phyloP scores from a whole-genome alignment of 441 rosid genomes.

The Gossypium davidsonii region DNA sequence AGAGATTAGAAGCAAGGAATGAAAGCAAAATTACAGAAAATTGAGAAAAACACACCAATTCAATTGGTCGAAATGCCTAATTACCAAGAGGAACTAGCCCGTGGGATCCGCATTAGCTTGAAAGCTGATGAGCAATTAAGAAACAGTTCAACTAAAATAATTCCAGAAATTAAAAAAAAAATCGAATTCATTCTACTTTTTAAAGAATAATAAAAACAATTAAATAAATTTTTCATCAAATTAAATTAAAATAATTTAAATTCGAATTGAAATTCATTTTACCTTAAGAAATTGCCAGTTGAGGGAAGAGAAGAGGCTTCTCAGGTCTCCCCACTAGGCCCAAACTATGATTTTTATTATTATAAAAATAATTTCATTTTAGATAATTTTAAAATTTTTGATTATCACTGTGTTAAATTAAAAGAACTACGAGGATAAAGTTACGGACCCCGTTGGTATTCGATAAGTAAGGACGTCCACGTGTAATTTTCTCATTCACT shows the following conservation, averaged over 20 bases:
- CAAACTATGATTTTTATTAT: not conserved
- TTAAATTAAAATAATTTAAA: not conserved
- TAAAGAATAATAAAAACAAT: not conserved
- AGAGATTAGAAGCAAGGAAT: not conserved
- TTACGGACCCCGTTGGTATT: not conserved
- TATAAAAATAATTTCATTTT: not conserved
- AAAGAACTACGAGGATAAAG: not conserved
- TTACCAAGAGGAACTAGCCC: constrained; percentile 11
- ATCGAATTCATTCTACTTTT: not conserved
- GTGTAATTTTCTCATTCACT: not conserved
- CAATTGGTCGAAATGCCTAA: constrained; percentile 10
- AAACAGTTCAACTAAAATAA: not conserved
- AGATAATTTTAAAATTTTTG: not conserved
- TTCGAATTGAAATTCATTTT: not conserved
- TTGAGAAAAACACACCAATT: constrained; percentile 24
- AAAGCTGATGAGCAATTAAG: constrained; percentile 18
- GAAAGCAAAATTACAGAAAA: constrained; percentile 11
- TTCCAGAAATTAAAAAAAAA: not conserved
- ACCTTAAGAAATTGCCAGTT: constrained; percentile 14
- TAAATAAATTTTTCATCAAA: not conserved
- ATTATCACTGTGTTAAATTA: not conserved
- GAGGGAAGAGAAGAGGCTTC: constrained; percentile 13
- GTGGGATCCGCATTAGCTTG: constrained; percentile 27
- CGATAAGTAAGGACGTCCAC: not conserved
- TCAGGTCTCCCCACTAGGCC: constrained; percentile 10